phyloP scores from a whole-genome alignment of 1,284 basidiomycete genomes.

The Abortiporus biennis region DNA sequence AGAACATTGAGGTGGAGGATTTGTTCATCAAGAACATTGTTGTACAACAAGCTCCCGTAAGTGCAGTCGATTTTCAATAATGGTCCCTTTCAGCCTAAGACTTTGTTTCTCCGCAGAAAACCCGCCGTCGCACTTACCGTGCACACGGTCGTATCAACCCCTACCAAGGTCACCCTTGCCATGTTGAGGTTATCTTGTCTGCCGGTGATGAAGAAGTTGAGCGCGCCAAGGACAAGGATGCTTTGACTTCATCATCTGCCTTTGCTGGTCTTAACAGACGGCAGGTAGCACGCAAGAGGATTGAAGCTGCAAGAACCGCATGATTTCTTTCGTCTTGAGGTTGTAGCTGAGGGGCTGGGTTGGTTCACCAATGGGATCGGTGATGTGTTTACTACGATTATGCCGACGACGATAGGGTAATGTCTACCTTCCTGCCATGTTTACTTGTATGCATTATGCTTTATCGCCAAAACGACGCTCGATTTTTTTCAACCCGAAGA shows the following conservation, averaged over 20 bases:
- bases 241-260: conserved; percentile 33
- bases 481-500: no score
- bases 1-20: conserved; percentile 91
- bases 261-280: conserved; percentile 71
- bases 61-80: conserved; percentile 22
- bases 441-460: conserved; percentile 28
- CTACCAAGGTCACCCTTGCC: conserved; percentile 89
- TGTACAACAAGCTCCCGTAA: conserved; percentile 95
- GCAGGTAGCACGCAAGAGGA: conserved; percentile 78
- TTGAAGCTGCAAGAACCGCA: conserved; percentile 61
- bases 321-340: conserved; percentile 2
- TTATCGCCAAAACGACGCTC: conserved; percentile 19
- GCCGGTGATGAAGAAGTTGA: conserved; percentile 2
- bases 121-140: conserved; percentile 98
- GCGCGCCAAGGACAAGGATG: conserved; percentile 26
- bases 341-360: conserved; percentile 2
- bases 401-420: conserved; percentile 8
- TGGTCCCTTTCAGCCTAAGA: conserved; percentile 4
- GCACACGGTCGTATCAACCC: conserved; percentile 95
- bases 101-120: conserved; percentile 63
- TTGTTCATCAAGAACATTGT: conserved; percentile 96
- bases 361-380: neutral
- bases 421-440: conserved; percentile 11
- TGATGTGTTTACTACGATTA: neutral
- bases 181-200: conserved; percentile 90